Evolutionary conservation across 306 rosid genomes (phyloP).

Genomic region (Rosa rugosa): DNA sequence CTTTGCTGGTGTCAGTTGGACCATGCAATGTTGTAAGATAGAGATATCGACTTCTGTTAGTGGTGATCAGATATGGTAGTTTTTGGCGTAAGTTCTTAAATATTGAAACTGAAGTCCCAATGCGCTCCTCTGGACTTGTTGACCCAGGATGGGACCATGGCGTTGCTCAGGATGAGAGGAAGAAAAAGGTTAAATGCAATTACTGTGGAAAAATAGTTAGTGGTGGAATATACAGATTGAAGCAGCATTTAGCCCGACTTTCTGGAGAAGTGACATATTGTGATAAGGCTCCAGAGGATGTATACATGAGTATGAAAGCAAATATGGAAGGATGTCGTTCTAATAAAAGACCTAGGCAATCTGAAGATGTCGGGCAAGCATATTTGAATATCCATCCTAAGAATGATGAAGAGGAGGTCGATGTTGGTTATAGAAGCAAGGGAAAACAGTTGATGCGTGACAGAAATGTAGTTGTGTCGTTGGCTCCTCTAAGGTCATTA

Average conservation of each 20-base stretch:
- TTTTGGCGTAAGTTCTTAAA: conserved; percentile 17
- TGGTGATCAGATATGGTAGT: conserved; percentile 18
- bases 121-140: conserved; percentile 75
- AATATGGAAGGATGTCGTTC: conserved; percentile 85
- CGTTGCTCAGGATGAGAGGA: conserved; percentile 86
- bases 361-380: conserved; percentile 57
- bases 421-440: conserved; percentile 65
- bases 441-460: conserved; percentile 78
- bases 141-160: conserved; percentile 99
- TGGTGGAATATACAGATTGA: conserved; percentile 93
- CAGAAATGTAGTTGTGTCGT: conserved; percentile 48
- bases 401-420: conserved; percentile 73
- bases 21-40: conserved; percentile 26
- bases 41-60: conserved; percentile 8
- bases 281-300: conserved; percentile 94
- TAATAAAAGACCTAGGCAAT: conserved; percentile 70
- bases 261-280: conserved; percentile 97
- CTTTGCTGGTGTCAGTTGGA: neutral
- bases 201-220: conserved; percentile 96
- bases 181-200: conserved; percentile 96
- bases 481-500: conserved; percentile 79
- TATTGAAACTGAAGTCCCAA: conserved; percentile 50
- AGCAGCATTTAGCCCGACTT: conserved; percentile 97
- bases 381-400: conserved; percentile 68
- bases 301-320: conserved; percentile 81